These are phyloP conservation scores for Termitomyces sp. DNA, from an alignment of 768 basidiomycete genomes.

Conservation along the genomic window DNA sequence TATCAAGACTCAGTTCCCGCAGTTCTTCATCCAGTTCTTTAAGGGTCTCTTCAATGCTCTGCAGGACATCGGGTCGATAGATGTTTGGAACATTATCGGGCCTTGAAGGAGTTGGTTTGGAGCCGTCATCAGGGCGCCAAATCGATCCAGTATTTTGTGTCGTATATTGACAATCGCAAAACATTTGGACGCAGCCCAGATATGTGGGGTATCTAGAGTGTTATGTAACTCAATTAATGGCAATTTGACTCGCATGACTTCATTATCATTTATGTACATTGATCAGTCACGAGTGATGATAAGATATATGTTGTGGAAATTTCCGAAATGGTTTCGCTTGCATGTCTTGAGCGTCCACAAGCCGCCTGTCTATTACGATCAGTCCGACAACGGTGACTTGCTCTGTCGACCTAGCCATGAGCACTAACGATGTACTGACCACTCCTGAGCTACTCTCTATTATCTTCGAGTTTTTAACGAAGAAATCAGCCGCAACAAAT, in stretches of 20 bases:
- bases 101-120: conserved; percentile 25
- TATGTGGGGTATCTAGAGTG: no score
- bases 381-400: no score
- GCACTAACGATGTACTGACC: no score
- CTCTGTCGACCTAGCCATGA: no score
- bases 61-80: conserved; percentile 54
- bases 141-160: conserved; percentile 18
- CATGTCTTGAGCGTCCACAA: no score
- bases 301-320: background rate
- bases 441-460: no score
- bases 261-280: background rate
- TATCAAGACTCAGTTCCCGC: conserved; percentile 61
- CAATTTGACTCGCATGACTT: no score
- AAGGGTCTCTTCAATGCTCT: conserved; percentile 56
- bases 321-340: background rate
- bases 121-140: conserved; percentile 42
- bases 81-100: conserved; percentile 30
- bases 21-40: conserved; percentile 51
- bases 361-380: no score
- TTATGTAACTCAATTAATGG: no score
- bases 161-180: conserved; percentile 11
- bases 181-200: background rate
- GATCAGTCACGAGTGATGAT: background rate
- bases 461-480: no score
- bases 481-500: no score